Base-by-base conservation (phyloP, 108 stramenopile genomes). In the Skeletonema costatum region DNA sequence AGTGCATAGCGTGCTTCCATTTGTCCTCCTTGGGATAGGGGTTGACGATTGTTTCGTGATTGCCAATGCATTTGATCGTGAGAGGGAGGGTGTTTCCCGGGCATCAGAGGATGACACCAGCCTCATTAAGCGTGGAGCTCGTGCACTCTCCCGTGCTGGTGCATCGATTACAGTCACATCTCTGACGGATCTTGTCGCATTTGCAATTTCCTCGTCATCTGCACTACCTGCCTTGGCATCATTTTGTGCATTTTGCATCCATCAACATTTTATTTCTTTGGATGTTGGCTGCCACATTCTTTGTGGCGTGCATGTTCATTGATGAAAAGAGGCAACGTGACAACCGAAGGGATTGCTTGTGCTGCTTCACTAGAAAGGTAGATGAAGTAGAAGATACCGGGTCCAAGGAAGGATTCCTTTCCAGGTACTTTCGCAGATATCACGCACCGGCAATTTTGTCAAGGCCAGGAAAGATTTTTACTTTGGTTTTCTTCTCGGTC, bases 11-110 rank as follows among this genome's bases (percentile, higher is more conserved):
- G 74, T 93, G 8, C 84, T 95, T 5, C 94, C 94, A 1, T 95
- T 95, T 63, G 88, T 95, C 36, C 79, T 95, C 0, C 79, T 95
- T 14, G 94, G 94, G 9, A 89, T 95, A 39, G 94, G 94, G 12
- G 92, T 95, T 13, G 94, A 95, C 78, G 94, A 95, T 74, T 79
- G 79, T 14, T 95, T 95, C 67, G 92, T 95, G 33, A 93, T 95
- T 76, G 89, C 82, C 74, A 89, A 89, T 70, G 87, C 89, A 1
- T 86, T 89, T 51, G 79, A 89, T 60, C 82, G 89, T n/a, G 89
- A 89, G 50, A 85, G 89, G 17, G 83, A 86, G 32, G 76, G 76
- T 3, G 73, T 76, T 0, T 64, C 87, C n/a, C 51, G 89, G 3
- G 68, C 67, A 7, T 32, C 61, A 9, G 89, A 89, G 71, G 70